Base-by-base conservation (phyloP, 345 rosid genomes). In the Bruguiera sexangula region DNA sequence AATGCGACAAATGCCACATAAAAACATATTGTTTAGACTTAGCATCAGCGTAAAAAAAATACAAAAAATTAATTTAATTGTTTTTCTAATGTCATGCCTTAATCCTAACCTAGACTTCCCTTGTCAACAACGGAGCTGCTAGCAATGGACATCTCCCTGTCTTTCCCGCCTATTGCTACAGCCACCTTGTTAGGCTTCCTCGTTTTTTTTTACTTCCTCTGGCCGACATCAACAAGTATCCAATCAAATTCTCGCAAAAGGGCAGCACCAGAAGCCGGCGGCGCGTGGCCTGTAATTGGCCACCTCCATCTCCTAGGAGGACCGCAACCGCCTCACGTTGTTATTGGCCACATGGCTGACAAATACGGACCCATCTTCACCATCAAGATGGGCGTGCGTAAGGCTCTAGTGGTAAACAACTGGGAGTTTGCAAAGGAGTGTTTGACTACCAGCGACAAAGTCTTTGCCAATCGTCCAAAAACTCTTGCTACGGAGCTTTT, bases 341-440 rank as follows among this genome's bases (percentile, higher is more conserved):
- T 60, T 8, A 46, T 83, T 34, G 84, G 71, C 5, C 10, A 73
- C 21, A 62, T 83, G 84, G 82, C 75, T 0, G 79, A 80, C 69
- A 73, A 74, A 11, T 21, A 52, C 43, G 84, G 84, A 22, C 70
- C 75, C 3, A 66, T 81, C 30, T 83, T 83, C 70, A 74, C 78
- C 19, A 43, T 84, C 70, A 69, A 67, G 68, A 5, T 81, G 22
- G 81, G 87, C 1, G 43, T 68, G 6, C 63, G 58, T 51, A 53
- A 54, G 21, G 55, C 85, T 1, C 9, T 82, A 31, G 73, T 82
- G 0, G 81, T 76, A 6, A 83, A 67, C 59, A 62, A 52, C 30
- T 73, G 69, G 82, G 79, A 80, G 39, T 27, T 55, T 1, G 79
- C 75, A 5, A 71, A 74, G 52, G 79, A 82, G 52, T 82, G 85